Conservation (phyloP, 2,329 filamentous ascomycete species). For the Penicillium sp. region DNA sequence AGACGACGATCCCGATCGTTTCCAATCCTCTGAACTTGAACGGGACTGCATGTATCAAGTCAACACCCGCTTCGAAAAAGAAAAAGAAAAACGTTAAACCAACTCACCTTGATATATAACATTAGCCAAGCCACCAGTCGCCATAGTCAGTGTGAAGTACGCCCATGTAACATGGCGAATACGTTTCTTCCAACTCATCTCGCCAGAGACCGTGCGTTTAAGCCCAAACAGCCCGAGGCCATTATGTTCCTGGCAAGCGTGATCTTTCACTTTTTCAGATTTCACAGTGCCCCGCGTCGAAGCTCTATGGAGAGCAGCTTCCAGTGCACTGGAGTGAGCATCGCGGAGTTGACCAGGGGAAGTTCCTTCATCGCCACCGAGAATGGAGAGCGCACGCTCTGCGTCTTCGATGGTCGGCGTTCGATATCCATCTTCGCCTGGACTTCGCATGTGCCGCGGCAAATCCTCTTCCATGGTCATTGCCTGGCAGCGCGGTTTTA, state of each 20-base stretch:
- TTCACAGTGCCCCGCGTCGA: conserved; percentile 21
- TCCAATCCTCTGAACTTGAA: conserved; percentile 59
- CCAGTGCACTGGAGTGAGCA: conserved; percentile 33
- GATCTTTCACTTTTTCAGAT: conserved; percentile 2
- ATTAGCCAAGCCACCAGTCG: conserved; percentile 62
- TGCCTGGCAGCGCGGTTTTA: background rate
- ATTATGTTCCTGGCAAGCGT: conserved; percentile 14
- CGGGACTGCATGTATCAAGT: conserved; percentile 43
- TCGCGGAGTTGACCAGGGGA: conserved; percentile 18
- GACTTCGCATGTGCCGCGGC: conserved; percentile 38
- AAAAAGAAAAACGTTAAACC: background rate
- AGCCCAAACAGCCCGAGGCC: conserved; percentile 13
- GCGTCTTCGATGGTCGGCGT: conserved; percentile 49
- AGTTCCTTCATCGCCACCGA: conserved; percentile 9
- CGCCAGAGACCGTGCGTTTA: conserved; percentile 19
- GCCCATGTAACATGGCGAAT: conserved; percentile 71
- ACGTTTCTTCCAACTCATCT: conserved; percentile 54
- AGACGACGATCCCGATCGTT: conserved; percentile 62
- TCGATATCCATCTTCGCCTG: conserved; percentile 47
- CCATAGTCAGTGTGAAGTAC: conserved; percentile 73
- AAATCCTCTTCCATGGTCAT: conserved; percentile 22
- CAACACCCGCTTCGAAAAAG: background rate
- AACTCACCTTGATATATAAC: conserved; percentile 57
- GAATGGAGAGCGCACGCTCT: conserved; percentile 25
- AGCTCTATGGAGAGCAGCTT: conserved; percentile 24